phyloP scores from a whole-genome alignment of 257 asterid genomes.

The Petrea volubilis region DNA sequence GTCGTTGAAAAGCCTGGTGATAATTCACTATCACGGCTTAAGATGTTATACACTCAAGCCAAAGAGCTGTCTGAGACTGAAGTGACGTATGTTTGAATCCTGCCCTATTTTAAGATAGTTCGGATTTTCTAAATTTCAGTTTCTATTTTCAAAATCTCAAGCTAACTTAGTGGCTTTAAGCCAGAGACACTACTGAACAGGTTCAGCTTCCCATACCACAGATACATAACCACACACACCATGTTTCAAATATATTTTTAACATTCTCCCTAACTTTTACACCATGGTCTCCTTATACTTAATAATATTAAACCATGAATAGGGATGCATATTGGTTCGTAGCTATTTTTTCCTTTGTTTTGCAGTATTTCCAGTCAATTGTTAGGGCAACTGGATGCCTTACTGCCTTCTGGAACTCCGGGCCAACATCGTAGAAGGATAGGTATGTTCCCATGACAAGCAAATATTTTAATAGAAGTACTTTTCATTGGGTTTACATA shows the following conservation, averaged over 20 bases:
- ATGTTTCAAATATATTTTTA: not conserved
- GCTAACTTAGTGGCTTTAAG: not conserved
- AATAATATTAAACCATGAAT: not conserved
- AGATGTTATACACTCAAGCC: constrained; percentile 73
- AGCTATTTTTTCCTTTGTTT: constrained; percentile 19
- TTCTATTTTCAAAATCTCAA: constrained; percentile 9
- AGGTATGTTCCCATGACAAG: constrained; percentile 51
- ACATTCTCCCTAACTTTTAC: not conserved
- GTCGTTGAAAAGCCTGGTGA: constrained; percentile 90
- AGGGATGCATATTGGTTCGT: constrained; percentile 5
- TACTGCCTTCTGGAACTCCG: constrained; percentile 75
- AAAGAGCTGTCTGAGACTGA: constrained; percentile 87
- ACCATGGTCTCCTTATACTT: not conserved
- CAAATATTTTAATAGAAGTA: not conserved
- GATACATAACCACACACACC: not conserved
- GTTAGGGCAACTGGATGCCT: constrained; percentile 72
- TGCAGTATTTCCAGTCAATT: constrained; percentile 78
- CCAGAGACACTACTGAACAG: not conserved
- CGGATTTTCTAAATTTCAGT: constrained; percentile 6
- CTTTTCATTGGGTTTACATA: not conserved
- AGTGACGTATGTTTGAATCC: constrained; percentile 50
- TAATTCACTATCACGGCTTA: constrained; percentile 71
- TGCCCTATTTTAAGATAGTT: constrained; percentile 5
- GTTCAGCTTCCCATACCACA: not conserved
- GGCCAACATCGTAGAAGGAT: constrained; percentile 85